Percentiles rank a stretch among this genome's conserved stretches.
Conservation (phyloP, 495 filamentous ascomycete genomes). For the Emericellopsis terricola region DNA sequence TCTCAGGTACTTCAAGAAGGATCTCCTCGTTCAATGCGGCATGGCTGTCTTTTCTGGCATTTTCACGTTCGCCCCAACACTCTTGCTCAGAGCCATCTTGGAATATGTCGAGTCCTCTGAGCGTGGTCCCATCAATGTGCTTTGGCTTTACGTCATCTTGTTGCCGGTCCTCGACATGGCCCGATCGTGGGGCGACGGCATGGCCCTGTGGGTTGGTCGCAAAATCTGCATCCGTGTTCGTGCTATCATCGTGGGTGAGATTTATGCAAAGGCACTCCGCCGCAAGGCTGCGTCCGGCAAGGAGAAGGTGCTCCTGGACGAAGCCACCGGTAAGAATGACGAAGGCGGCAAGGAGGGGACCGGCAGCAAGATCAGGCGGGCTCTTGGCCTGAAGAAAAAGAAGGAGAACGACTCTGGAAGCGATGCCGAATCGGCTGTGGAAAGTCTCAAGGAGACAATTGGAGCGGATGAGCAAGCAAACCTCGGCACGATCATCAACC, state of each 20-base stretch:
- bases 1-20: constrained; percentile 60
- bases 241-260: constrained; percentile 91
- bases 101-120: constrained; percentile 80
- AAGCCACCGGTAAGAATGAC: constrained; percentile 11
- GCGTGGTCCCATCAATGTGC: constrained; percentile 64
- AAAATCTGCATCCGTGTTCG: constrained; percentile 85
- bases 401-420: constrained; percentile 19
- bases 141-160: constrained; percentile 90
- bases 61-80: constrained; percentile 78
- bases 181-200: constrained; percentile 62
- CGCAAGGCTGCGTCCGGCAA: constrained; percentile 68
- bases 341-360: constrained; percentile 26
- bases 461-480: constrained; percentile 58
- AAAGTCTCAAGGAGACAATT: constrained; percentile 11
- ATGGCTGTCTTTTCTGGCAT: constrained; percentile 66
- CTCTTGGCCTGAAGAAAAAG: constrained; percentile 45
- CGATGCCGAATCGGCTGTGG: constrained; percentile 13
- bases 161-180: constrained; percentile 64
- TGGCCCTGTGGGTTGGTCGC: constrained; percentile 85
- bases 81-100: constrained; percentile 78
- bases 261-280: constrained; percentile 92
- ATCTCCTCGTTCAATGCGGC: constrained; percentile 55
- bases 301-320: constrained; percentile 33
- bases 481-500: constrained; percentile 88
- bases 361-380: constrained; percentile 21